These are phyloP conservation scores for Apiotrichum laibachii DNA, from an alignment of 1,284 basidiomycete genomes.

Conservation along the genomic window DNA sequence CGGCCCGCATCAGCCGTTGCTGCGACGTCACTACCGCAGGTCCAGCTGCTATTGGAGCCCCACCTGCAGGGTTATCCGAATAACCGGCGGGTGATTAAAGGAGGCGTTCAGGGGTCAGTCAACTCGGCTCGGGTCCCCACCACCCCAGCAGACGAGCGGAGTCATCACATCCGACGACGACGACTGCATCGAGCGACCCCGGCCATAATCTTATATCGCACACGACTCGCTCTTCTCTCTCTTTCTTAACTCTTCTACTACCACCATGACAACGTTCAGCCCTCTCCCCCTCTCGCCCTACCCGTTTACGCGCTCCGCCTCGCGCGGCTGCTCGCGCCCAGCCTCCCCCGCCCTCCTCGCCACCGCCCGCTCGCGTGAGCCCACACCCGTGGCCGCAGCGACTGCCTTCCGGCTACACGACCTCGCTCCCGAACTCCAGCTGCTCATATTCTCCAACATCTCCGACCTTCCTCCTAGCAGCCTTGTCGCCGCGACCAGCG, in stretches of 20 bases:
- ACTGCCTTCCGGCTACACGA: conserved; percentile 9
- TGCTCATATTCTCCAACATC: conserved; percentile 9
- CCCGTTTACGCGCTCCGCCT: neutral
- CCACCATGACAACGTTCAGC: conserved; percentile 1
- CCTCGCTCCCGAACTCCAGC: conserved; percentile 13
- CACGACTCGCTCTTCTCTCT: neutral
- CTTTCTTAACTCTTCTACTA: neutral
- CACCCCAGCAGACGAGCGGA: too few relatives aligned
- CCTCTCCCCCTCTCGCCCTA: neutral
- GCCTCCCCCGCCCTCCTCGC: conserved; percentile 1
- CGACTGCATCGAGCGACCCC: too few relatives aligned
- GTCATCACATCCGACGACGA: too few relatives aligned
- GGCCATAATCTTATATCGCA: neutral
- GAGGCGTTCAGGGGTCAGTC: too few relatives aligned
- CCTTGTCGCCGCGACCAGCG: conserved; percentile 7
- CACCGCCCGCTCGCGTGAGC: neutral
- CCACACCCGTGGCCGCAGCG: neutral
- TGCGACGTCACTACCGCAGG: too few relatives aligned
- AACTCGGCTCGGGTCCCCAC: too few relatives aligned
- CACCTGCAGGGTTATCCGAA: too few relatives aligned
- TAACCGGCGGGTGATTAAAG: too few relatives aligned
- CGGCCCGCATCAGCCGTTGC: too few relatives aligned
- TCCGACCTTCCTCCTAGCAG: conserved; percentile 5
- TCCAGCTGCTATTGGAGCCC: too few relatives aligned
- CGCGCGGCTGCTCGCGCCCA: conserved; percentile 2